Evolutionary conservation across 2,329 filamentous ascomycete species (phyloP), one percentile per base, ranked within the genome.

Genomic region (Xylariaceae sp.): DNA sequence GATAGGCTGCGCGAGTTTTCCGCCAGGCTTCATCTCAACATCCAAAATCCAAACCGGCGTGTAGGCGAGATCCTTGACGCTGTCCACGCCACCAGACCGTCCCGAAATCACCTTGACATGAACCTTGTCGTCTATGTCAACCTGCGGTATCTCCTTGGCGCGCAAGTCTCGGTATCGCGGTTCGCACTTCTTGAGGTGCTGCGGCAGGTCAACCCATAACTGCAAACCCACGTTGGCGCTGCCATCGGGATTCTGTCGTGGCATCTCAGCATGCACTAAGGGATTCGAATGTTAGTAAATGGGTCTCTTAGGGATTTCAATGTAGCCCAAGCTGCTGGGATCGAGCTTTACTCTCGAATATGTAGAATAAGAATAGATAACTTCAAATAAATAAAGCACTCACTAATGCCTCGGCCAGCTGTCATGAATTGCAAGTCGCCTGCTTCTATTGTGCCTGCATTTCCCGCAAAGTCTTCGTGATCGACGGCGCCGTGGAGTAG

Each of bases 371-470:
- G n/a, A n/a, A n/a, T n/a, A n/a, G n/a, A n/a, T n/a, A n/a, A n/a
- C 11, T 7, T 24, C 21, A 11, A 11, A 11, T 24, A 24, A 24
- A 11, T 24, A 24, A 24, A 24, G 11, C 7, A 24, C 21, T 11
- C 11, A 24, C 21, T 85, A 54, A 97, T 94, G 29, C 90, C 90
- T 14, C 75, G 71, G 3, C 90, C 90, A 1, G 90, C 90, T 0
- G 90, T 96, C 92, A 97, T 97, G 72, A 97, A 97, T 60, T 97
- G 90, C 33, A 97, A 67, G 59, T 96, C 90, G n/a, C 90, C 90
- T 0, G 84, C 66, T 44, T 83, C 74, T 51, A 97, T 87, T 3
- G 85, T 92, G 41, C 90, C 92, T 34, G 74, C 74, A 67, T 62
- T 50, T 35, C 59, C 59, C 9, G 59, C 59, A 28, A 61, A 62